phyloP scores from a whole-genome alignment of 371 early-diverging fungal genomes.

The Phascolomyces articulosus region DNA sequence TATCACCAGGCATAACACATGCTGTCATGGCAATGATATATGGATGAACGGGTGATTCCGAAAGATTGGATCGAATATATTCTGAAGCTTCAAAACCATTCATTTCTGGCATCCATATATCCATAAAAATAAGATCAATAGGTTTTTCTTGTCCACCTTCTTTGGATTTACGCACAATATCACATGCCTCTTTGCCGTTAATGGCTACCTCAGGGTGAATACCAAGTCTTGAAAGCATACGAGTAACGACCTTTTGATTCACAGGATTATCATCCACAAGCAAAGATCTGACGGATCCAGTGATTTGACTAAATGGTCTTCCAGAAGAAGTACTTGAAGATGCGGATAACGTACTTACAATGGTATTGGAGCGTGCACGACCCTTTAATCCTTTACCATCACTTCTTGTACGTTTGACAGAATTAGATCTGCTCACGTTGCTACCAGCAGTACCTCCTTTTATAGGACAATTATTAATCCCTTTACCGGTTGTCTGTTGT shows the following conservation, averaged over 20 bases:
- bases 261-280: slow-evolving; percentile 61
- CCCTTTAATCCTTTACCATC: not conserved
- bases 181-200: slow-evolving; percentile 51
- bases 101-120: slow-evolving; percentile 63
- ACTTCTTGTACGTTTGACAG: not conserved
- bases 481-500: not conserved
- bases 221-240: slow-evolving; percentile 35
- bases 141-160: slow-evolving; percentile 16
- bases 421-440: not conserved
- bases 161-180: slow-evolving; percentile 24
- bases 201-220: slow-evolving; percentile 28
- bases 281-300: slow-evolving; percentile 18
- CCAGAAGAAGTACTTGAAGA: not conserved
- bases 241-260: slow-evolving; percentile 49
- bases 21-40: slow-evolving; percentile 60
- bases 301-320: not conserved
- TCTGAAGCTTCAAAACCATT: slow-evolving; percentile 50
- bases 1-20: slow-evolving; percentile 58
- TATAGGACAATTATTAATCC: no score
- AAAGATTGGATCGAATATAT: slow-evolving; percentile 39
- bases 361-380: slow-evolving; percentile 10
- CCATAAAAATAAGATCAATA: slow-evolving; percentile 54
- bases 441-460: no score
- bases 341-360: slow-evolving; percentile 1
- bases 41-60: slow-evolving; percentile 28